Base-by-base conservation (phyloP, 1,139 yeast species). In the Lodderomyces parapsilosis region DNA sequence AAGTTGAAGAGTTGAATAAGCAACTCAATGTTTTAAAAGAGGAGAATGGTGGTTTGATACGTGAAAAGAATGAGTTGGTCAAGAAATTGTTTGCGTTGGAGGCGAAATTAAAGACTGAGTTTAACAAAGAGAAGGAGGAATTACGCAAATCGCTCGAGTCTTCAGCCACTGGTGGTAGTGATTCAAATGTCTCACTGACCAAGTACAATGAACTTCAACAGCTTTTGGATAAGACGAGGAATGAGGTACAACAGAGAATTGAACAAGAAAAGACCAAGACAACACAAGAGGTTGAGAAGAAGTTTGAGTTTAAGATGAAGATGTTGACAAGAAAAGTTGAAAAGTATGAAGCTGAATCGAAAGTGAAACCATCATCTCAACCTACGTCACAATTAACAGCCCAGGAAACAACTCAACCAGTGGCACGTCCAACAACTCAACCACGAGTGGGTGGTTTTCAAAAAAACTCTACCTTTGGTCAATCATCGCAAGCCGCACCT, bases 251-350 rank as follows among this genome's bases (percentile, higher is more conserved):
- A 20, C 46, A 53, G 23, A 63, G 61, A 43, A 53, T 73, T 42
- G 66, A 62, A 19, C 58, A 57, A 9, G 75, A 68, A 40, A 62
- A 63, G 50, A 56, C 51, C 13, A 59, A 58, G 25, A 59, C 62
- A 7, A 63, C 60, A 44, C 54, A 59, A 43, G 65, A 64, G 41
- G 64, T 67, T 23, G 73, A 69, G 43, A 73, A 72, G 58, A 62
- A 67, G 46, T 66, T 61, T 46, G 76, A 71, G 44, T 58, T 71
- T 47, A 70, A 68, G 50, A 58, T 72, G 51, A 66, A 65, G 45
- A 70, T 68, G 68, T 64, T 73, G 56, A 72, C 64, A 51, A 65
- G 74, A 50, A 72, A 68, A 53, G 58, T 69, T 31, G 76, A 71
- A 36, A 64, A 62, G 36, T 54, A 65, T 23, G 73, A 66, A 34